Base-by-base conservation (phyloP, 805 yeast species). In the Clavispora phyllophila region DNA sequence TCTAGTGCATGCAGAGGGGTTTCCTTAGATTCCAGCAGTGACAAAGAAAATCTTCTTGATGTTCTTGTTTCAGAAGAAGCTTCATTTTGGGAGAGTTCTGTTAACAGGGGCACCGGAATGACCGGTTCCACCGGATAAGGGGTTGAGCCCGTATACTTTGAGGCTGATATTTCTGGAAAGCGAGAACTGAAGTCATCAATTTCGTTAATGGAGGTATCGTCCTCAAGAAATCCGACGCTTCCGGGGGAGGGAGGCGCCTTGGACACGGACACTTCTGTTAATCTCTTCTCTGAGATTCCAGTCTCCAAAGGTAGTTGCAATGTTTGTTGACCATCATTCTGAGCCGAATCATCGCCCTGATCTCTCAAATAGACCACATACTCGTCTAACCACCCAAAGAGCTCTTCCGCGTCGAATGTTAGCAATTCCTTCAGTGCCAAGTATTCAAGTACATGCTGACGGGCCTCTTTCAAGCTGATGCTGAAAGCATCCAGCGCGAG, bases 321-420 rank as follows among this genome's bases (percentile, higher is more conserved):
- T 5, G 12, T 8, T 17, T 29, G 33, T 13, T 34, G 25, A 7
- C 10, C 2, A 31, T 19, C 23, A 8, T 5, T 12, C 4, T 29
- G 4, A 6, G 14, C 22, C 13, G 2, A 3, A 25, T 15, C 25
- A 14, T 12, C 36, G 15, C 29, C 22, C 1, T 26, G 39, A n/a
- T 25, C 33, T 42, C 57, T 61, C 45, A 68, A 55, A 43, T 68
- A 70, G 5, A 56, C 65, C 15, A 70, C 62, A 45, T 70, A 70
- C 39, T 60, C 61, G 45, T 67, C 55, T 26, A 70, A 53, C 75
- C 75, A 70, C 14, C 46, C 47, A 44, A 64, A 62, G 31, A 70
- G 54, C 38, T 64, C 66, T 3, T 55, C 54, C 7, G 67, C 66
- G 42, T 69, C 61, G 43, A 67, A 70, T 1, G 53, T 51, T 37